Evolutionary conservation across 2,329 filamentous ascomycete species (phyloP).

Genomic region (Ophiostoma novo-ulmi): DNA sequence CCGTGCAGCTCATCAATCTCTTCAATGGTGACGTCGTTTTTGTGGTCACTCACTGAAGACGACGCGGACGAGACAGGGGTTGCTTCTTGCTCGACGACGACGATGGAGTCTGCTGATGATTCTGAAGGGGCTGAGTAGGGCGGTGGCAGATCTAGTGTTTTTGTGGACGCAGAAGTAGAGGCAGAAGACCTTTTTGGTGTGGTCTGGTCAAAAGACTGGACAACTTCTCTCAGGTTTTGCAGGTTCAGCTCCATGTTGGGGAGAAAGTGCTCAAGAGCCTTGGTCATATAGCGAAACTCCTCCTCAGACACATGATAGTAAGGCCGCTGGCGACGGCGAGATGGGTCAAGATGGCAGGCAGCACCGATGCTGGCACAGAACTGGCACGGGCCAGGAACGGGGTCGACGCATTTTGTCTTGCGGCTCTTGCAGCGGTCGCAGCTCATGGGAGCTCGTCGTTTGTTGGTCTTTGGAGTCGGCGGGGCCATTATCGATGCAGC

Average conservation of each 20-base stretch:
- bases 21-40: slow-evolving; percentile 24
- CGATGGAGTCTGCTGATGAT: slow-evolving; percentile 20
- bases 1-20: slow-evolving; percentile 30
- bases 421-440: slow-evolving; percentile 33
- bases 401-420: slow-evolving; percentile 31
- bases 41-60: background rate
- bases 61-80: slow-evolving; percentile 14
- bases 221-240: slow-evolving; percentile 27
- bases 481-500: background rate
- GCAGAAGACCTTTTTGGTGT: background rate
- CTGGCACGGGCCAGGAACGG: slow-evolving; percentile 32
- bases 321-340: slow-evolving; percentile 32
- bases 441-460: slow-evolving; percentile 32
- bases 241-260: slow-evolving; percentile 31
- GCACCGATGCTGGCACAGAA: slow-evolving; percentile 32
- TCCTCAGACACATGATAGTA: slow-evolving; percentile 34
- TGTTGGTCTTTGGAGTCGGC: slow-evolving; percentile 21
- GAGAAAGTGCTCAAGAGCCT: slow-evolving; percentile 31
- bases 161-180: background rate
- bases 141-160: background rate
- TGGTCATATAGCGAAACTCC: slow-evolving; percentile 32
- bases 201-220: slow-evolving; percentile 24
- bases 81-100: slow-evolving; percentile 18
- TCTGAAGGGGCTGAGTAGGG: slow-evolving; percentile 14
- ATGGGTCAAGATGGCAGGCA: slow-evolving; percentile 31